A percentile compares a stretch with the other conserved stretches of the same genome.
These are phyloP conservation scores for Martiniozyma abietophila DNA, from an alignment of 805 yeast genomes.

Conservation along the genomic window DNA sequence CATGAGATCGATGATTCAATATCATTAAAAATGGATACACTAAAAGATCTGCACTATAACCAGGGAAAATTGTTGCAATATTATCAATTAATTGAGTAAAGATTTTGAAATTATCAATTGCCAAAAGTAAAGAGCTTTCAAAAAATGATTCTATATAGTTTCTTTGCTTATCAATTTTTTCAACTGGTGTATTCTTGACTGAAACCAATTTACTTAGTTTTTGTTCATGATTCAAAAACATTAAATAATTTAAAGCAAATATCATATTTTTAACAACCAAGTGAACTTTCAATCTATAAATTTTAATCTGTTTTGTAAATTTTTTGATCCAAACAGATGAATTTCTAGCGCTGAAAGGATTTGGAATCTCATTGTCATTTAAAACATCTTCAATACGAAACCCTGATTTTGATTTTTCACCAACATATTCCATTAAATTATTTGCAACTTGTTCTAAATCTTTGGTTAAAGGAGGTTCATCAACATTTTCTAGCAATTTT, in stretches of 20 bases:
- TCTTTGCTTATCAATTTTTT: conserved; percentile 25
- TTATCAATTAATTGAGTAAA: conserved; percentile 27
- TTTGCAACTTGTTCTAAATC: conserved; percentile 23
- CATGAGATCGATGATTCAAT: conserved; percentile 47
- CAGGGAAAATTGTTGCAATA: conserved; percentile 19
- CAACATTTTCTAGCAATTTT: conserved; percentile 28
- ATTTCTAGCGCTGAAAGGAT: conserved; percentile 12
- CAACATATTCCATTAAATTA: conserved; percentile 22
- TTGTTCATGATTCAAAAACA: conserved; percentile 30
- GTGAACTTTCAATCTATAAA: conserved; percentile 25
- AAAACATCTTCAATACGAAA: conserved; percentile 19
- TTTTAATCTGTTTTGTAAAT: conserved; percentile 19
- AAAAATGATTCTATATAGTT: conserved; percentile 26
- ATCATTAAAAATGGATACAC: conserved; percentile 41
- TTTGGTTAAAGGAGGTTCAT: conserved; percentile 27
- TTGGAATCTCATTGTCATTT: conserved; percentile 11
- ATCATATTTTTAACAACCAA: conserved; percentile 36
- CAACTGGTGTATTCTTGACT: conserved; percentile 22
- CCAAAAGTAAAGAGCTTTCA: conserved; percentile 27
- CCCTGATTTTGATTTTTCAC: conserved; percentile 23
- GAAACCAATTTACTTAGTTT: conserved; percentile 25
- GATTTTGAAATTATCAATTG: conserved; percentile 30
- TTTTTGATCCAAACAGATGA: conserved; percentile 13
- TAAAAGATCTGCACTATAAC: conserved; percentile 37
- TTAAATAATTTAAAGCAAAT: conserved; percentile 41